Base-by-base conservation (phyloP, 2,329 filamentous ascomycete genomes). In the Bipolaris gigantea region DNA sequence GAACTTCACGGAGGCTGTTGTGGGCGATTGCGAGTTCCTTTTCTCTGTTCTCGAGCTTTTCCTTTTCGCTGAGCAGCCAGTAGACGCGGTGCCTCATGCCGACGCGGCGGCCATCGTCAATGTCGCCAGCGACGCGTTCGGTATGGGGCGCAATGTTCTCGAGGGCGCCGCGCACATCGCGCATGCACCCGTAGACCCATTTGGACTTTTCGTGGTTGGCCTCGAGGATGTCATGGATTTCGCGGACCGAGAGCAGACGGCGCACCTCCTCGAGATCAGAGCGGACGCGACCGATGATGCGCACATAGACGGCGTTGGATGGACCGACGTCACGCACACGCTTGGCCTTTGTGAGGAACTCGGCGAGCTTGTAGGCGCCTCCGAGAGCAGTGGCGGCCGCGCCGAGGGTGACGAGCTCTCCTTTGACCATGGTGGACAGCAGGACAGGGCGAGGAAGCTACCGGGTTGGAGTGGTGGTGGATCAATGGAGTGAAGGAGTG, bases 31-130 rank as follows among this genome's bases (percentile, higher is more conserved):
- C 55, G 27, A 75, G 55, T 60, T 75, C 73, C 65, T 73, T 71
- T 59, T 72, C 67, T 9, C 70, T 45, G 56, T 71, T 71, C 59
- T 72, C 66, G 54, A 74, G 59, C 64, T 75, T 75, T 61, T 75
- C 71, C 64, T 73, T 70, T 57, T 75, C 72, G 65, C 71, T 73
- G 54, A 75, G 53, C 43, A 74, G 63, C 73, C 73, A 75, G 61
- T 69, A 67, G 32, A 75, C 55, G 27, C 73, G 65, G 59, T 74
- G 70, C 39, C 70, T 59, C 23, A 75, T 44, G n/a, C 72, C 71
- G 30, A 75, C 58, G n/a, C 71, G 61, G 40, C 69, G 66, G 23
- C 73, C 72, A 9, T 65, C 66, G 23, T 73, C 65, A 42, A 72
- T 53, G 49, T 75, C 73, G 27, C 64, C 54, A 40, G 52, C 66